Conservation (phyloP, 805 yeast species). For the Yamadazyma sp. region DNA sequence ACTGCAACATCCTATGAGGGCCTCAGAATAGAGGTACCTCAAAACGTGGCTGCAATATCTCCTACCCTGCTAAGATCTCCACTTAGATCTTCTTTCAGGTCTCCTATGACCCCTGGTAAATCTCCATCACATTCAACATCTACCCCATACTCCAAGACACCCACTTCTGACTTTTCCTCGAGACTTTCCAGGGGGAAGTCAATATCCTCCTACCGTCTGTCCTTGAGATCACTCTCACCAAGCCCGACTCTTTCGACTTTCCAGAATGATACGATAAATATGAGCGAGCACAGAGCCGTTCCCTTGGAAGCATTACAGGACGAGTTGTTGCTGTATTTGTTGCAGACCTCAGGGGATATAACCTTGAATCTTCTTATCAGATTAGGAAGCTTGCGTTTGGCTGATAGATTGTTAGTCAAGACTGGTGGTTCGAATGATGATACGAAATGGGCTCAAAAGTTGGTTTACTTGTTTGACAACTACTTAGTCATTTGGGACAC, state of each 20-base stretch:
- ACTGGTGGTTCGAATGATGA: neutral
- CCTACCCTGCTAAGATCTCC: too few species aligned
- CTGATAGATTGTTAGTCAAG: conserved; percentile 29
- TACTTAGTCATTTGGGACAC: conserved; percentile 23
- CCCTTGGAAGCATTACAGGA: conserved; percentile 30
- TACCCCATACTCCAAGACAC: too few species aligned
- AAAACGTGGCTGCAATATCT: too few species aligned
- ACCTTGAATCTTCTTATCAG: conserved; percentile 26
- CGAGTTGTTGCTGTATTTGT: conserved; percentile 27
- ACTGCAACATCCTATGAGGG: neutral
- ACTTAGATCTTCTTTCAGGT: too few species aligned
- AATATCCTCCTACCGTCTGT: neutral
- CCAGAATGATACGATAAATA: conserved; percentile 17
- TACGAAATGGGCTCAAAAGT: conserved; percentile 5
- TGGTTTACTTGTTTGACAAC: conserved; percentile 35
- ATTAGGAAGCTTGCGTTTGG: conserved; percentile 37
- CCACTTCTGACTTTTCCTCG: neutral
- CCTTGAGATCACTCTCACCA: conserved; percentile 22
- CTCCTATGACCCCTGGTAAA: too few species aligned
- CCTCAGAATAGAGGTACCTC: too few species aligned
- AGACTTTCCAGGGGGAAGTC: conserved; percentile 1
- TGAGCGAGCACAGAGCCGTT: conserved; percentile 17
- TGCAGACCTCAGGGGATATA: conserved; percentile 23
- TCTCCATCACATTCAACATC: too few species aligned
- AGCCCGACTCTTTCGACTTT: conserved; percentile 18